A percentile compares a stretch with the other conserved stretches of the same genome.
Evolutionary conservation across 78 protist species (phyloP).

Genomic region (Acrasis kona): DNA sequence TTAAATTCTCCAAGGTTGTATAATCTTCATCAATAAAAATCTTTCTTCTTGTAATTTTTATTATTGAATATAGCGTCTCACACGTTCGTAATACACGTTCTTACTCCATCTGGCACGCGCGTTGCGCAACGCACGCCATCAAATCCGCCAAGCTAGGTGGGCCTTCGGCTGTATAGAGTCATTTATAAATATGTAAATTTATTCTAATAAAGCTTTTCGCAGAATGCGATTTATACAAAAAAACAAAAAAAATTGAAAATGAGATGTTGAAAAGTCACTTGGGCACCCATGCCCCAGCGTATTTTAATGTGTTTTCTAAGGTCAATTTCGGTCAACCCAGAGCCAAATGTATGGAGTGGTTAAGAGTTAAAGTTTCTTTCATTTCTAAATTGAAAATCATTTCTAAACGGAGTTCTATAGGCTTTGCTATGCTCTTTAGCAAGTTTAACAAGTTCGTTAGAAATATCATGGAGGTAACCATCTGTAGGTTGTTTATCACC

Average conservation of each 20-base stretch:
- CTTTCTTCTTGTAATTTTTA: too few relatives aligned
- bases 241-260: not conserved
- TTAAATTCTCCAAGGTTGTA: too few relatives aligned
- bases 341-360: too few relatives aligned
- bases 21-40: too few relatives aligned
- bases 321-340: not conserved
- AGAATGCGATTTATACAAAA: not conserved
- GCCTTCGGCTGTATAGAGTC: too few relatives aligned
- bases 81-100: not conserved
- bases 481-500: too few relatives aligned
- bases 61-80: not conserved
- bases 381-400: not conserved
- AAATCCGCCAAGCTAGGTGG: too few relatives aligned
- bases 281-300: not conserved
- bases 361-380: not conserved
- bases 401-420: not conserved
- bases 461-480: not conserved
- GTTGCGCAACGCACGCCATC: too few relatives aligned
- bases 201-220: not conserved
- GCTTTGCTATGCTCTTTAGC: not conserved
- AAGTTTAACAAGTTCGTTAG: not conserved
- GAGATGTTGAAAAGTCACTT: not conserved
- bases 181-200: too few relatives aligned
- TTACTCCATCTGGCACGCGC: not conserved
- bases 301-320: not conserved